Evolutionary conservation across 2,329 filamentous ascomycete species (phyloP).

Genomic region (Thelonectria olida): DNA sequence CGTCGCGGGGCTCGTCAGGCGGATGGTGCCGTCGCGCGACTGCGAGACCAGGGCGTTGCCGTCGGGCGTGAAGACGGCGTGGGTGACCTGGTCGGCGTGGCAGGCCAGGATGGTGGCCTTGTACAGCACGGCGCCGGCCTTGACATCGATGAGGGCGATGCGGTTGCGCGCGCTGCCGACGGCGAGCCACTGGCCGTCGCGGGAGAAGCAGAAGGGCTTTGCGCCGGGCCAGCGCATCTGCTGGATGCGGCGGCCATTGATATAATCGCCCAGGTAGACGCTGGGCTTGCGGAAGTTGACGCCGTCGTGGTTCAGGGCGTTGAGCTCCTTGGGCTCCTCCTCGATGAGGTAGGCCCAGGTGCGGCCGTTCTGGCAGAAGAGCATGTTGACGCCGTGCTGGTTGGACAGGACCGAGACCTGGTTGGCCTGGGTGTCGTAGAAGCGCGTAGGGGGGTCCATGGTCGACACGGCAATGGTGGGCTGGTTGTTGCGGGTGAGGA

Average conservation of each 20-base stretch:
- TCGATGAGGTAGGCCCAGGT: conserved; percentile 40
- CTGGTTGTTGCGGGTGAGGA: conserved; percentile 28
- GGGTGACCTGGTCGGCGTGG: conserved; percentile 39
- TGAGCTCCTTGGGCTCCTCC: conserved; percentile 35
- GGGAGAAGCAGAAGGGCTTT: conserved; percentile 37
- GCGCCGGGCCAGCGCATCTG: conserved; percentile 33
- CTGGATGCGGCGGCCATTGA: conserved; percentile 31
- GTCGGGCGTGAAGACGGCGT: conserved; percentile 41
- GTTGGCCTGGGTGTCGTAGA: conserved; percentile 35
- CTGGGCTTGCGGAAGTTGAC: conserved; percentile 33
- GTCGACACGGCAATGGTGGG: conserved; percentile 36
- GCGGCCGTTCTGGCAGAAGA: conserved; percentile 30
- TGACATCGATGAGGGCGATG: conserved; percentile 35
- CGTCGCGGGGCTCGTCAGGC: conserved; percentile 32
- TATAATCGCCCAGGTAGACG: conserved; percentile 36
- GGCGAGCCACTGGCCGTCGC: conserved; percentile 35
- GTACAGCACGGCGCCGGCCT: conserved; percentile 16
- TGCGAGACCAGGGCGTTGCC: conserved; percentile 34
- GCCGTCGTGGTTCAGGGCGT: conserved; percentile 32
- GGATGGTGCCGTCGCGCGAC: conserved; percentile 41
- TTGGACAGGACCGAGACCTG: conserved; percentile 31
- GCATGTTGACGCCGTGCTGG: conserved; percentile 38
- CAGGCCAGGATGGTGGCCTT: conserved; percentile 30
- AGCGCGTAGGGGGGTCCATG: conserved; percentile 37
- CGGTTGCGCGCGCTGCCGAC: conserved; percentile 33